Conservation (phyloP, 2,329 filamentous ascomycete genomes). For the Hymenotorrendiella dingleyae region DNA sequence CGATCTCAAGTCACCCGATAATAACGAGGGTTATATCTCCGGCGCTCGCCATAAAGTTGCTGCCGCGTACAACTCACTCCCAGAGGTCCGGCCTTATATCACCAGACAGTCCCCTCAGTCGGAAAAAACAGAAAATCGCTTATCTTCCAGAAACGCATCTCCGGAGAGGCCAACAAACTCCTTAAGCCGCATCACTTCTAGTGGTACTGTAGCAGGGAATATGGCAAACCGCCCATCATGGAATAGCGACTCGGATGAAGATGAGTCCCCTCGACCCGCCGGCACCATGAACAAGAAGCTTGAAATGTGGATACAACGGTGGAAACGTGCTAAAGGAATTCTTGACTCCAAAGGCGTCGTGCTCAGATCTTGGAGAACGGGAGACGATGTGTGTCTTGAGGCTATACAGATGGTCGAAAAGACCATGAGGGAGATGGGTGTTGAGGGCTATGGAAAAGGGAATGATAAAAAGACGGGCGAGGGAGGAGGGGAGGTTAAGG, state of each 20-base stretch:
- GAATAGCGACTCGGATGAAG: conserved; percentile 22
- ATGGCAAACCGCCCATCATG: conserved; percentile 18
- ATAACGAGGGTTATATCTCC: conserved; percentile 26
- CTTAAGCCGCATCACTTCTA: not conserved
- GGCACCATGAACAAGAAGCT: conserved; percentile 56
- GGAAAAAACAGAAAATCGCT: conserved; percentile 6
- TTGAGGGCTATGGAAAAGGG: conserved; percentile 27
- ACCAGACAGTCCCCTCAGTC: conserved; percentile 14
- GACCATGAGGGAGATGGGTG: conserved; percentile 41
- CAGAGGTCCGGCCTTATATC: conserved; percentile 28
- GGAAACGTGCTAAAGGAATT: conserved; percentile 56
- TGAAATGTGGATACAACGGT: conserved; percentile 64
- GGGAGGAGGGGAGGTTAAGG: conserved; percentile 29
- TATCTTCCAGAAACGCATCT: conserved; percentile 21
- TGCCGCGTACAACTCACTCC: conserved; percentile 29
- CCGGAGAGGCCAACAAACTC: not conserved
- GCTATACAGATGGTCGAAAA: conserved; percentile 58
- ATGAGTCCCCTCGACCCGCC: conserved; percentile 23
- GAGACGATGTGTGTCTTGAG: conserved; percentile 62
- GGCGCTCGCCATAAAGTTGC: conserved; percentile 27
- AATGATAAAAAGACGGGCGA: conserved; percentile 27
- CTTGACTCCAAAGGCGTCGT: conserved; percentile 61
- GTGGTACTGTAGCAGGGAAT: conserved; percentile 1
- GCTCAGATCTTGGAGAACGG: conserved; percentile 67
- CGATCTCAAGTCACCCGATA: conserved; percentile 14